Conservation (phyloP, 208 protist species). For the Leishmania braziliensis region DNA sequence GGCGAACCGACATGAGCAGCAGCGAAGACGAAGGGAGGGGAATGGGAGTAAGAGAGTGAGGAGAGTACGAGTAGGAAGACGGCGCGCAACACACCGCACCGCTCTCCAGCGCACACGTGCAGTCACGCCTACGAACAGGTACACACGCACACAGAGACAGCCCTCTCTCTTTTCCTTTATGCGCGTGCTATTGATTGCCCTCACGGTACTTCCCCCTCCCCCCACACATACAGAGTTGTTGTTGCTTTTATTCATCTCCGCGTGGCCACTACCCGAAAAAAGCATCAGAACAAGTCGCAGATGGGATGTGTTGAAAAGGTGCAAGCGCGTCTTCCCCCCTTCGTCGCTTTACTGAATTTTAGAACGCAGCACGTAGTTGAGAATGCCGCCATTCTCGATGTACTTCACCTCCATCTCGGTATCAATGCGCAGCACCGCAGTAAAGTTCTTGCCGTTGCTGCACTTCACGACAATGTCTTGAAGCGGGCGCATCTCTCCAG, state of each 20-base stretch:
- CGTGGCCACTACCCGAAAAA: not conserved
- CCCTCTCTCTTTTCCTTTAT: not conserved
- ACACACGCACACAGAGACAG: not conserved
- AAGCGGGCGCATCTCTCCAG: conserved; percentile 74
- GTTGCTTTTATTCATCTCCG: not conserved
- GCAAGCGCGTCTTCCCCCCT: not conserved
- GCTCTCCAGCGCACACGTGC: not conserved
- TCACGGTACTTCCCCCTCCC: not conserved
- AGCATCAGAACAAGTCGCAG: not conserved
- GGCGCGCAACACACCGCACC: not conserved
- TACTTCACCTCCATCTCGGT: conserved; percentile 95
- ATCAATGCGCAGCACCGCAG: conserved; percentile 92
- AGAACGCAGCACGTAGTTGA: conserved; percentile 93
- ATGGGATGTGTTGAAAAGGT: not conserved
- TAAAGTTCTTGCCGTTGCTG: conserved; percentile 88
- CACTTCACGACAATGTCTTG: conserved; percentile 89
- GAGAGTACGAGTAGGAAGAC: too few species aligned
- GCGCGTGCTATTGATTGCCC: not conserved
- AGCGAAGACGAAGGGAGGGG: too few species aligned
- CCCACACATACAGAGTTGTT: not conserved
- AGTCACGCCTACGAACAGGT: not conserved
- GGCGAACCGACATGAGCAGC: too few species aligned
- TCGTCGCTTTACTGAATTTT: conserved; percentile 21
- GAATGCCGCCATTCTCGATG: conserved; percentile 93
- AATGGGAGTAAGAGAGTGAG: too few species aligned